These are phyloP conservation scores for Corniculantispora saksenae DNA, from an alignment of 2,329 filamentous ascomycete species.

Conservation along the genomic window DNA sequence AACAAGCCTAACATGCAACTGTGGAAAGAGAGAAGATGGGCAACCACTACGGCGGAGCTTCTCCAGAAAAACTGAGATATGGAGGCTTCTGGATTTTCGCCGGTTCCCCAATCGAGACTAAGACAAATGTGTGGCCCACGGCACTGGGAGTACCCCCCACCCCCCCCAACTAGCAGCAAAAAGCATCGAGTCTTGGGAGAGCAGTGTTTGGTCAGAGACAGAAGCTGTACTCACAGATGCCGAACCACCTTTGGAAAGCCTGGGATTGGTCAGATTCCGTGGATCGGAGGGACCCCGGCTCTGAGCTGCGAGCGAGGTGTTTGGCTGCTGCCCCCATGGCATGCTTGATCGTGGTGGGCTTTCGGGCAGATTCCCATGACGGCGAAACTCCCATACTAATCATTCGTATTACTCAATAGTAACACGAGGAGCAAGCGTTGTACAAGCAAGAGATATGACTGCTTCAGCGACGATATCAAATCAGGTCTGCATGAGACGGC, in stretches of 20 bases:
- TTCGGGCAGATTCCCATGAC: background rate
- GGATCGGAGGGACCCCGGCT: background rate
- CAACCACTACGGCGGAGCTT: background rate
- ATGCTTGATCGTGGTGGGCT: background rate
- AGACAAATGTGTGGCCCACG: background rate
- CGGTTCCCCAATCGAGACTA: background rate
- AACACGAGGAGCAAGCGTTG: background rate
- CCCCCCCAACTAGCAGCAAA: no score
- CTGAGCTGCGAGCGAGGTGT: background rate
- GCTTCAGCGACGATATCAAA: no score
- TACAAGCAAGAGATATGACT: no score
- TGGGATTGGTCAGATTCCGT: background rate
- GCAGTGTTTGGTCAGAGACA: background rate
- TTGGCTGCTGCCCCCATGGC: background rate
- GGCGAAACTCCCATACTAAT: background rate
- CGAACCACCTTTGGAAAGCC: background rate
- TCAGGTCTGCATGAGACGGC: no score
- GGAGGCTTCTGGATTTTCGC: background rate
- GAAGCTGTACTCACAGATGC: background rate
- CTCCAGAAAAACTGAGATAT: constrained; percentile 1
- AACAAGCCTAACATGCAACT: background rate
- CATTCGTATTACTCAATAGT: background rate
- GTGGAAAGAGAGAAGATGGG: constrained; percentile 12
- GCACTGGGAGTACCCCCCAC: no score
- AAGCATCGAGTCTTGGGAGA: background rate